Evolutionary conservation across 768 basidiomycete species (phyloP), one percentile per base, ranked within the genome.

Genomic region (Leucocoprinus leucothites): DNA sequence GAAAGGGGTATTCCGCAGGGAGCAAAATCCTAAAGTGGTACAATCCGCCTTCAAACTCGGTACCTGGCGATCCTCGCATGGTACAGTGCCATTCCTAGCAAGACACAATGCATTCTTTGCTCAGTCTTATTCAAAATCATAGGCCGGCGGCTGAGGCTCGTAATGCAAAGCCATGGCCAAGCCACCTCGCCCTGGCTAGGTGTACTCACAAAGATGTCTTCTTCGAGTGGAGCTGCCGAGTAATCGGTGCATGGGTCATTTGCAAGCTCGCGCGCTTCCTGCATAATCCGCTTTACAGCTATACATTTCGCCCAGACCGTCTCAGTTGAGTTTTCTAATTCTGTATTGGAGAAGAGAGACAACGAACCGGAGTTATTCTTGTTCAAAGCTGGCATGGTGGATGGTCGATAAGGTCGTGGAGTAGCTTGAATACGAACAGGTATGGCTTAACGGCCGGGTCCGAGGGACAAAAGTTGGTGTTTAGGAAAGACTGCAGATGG

Each of bases 211-310:
- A 94, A 94, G 60, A 94, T 92, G 68, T 94, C 90, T 61, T 93
- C 89, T 88, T 94, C 88, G 79, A 95, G 58, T 77, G 82, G 64
- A 75, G 94, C 86, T 16, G 94, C 96, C 53, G 83, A 74, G 65
- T 96, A 98, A 65, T 96, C 94, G 0, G 88, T 86, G 49, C 82
- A 86, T 55, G 89, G 85, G 69, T 96, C 94, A 51, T 81, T 84
- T 1, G 87, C 84, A 13, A 98, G 82, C 65, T 98, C 95, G 57
- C 84, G 77, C 3, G 94, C 94, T 71, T 98, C 96, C 68, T 94
- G 93, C 87, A 98, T 89, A 62, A 98, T 97, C 34, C 96, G 86
- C 74, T 98, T 98, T 50, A 97, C 91, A 52, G 94, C 94, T 90
- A 47, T 11, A 38, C 7, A 38, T 9, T 38, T 38, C 48, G 22